Conservation (phyloP, 768 basidiomycete species). For the Boletus edulis region DNA sequence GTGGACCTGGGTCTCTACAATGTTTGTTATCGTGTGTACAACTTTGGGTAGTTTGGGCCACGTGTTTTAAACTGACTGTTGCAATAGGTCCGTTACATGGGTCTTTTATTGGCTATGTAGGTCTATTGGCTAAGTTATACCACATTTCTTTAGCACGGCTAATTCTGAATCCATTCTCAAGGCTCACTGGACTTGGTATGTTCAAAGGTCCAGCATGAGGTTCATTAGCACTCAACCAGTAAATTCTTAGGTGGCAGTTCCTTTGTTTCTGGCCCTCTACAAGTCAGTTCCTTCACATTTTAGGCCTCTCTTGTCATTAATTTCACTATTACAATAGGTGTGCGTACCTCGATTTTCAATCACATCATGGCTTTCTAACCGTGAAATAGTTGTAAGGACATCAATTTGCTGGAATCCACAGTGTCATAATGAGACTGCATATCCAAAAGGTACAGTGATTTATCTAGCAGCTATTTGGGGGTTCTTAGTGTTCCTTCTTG, state of each 20-base stretch:
- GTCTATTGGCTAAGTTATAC: not conserved
- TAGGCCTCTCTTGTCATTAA: not conserved
- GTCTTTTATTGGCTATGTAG: not conserved
- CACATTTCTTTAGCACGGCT: not conserved
- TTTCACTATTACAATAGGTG: not conserved
- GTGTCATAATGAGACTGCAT: not conserved
- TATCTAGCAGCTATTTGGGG: not conserved
- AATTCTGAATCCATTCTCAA: not conserved
- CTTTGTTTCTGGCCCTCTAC: not conserved
- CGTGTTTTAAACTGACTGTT: not conserved
- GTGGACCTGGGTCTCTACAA: not conserved
- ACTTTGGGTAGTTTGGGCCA: not conserved
- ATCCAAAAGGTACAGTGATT: not conserved
- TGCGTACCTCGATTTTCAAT: not conserved
- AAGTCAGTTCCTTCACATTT: not conserved
- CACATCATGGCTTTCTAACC: not conserved
- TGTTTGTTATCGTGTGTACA: not conserved
- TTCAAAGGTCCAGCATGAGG: not conserved
- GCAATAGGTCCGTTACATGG: not conserved
- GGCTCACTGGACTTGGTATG: not conserved
- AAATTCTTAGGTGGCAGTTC: not conserved
- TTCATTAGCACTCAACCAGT: not conserved
- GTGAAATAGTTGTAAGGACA: not conserved
- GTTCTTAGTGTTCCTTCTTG: not conserved
- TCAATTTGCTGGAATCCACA: not conserved